These are phyloP conservation scores for Aspergillus nidulans DNA, from an alignment of 495 filamentous ascomycete species.

Conservation along the genomic window DNA sequence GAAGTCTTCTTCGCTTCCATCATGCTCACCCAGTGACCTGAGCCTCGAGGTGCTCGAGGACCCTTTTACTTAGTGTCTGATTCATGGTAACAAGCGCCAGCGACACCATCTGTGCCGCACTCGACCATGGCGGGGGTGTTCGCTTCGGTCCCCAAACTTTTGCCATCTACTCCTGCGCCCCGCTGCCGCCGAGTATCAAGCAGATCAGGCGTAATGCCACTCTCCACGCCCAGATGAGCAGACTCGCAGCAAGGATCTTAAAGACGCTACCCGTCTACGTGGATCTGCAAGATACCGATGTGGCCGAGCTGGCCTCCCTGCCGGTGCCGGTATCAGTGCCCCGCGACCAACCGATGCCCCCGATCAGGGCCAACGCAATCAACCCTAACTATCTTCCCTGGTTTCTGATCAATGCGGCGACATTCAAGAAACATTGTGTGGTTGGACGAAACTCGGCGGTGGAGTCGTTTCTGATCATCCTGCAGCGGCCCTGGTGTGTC, in stretches of 20 bases:
- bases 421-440: conserved; percentile 16
- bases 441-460: conserved; percentile 6
- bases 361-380: neutral
- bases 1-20: neutral
- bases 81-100: neutral
- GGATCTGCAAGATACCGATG: neutral
- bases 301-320: neutral
- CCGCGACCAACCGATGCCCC: neutral
- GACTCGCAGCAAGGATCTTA: neutral
- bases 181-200: neutral
- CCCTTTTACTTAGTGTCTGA: neutral
- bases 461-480: conserved; percentile 15
- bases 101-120: conserved; percentile 7
- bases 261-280: conserved; percentile 4
- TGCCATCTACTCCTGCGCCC: conserved; percentile 8
- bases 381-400: conserved; percentile 8
- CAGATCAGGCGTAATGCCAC: neutral
- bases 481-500: conserved; percentile 24
- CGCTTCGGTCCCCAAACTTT: conserved; percentile 6
- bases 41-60: neutral
- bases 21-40: neutral
- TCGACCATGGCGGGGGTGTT: conserved; percentile 9
- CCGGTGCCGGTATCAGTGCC: neutral
- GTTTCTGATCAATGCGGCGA: conserved; percentile 19
- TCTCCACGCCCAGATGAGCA: neutral